A percentile compares a stretch with the other conserved stretches of the same genome.
These are phyloP conservation scores for Aspergillus tanneri DNA, from an alignment of 2,329 filamentous ascomycete genomes.

Conservation along the genomic window DNA sequence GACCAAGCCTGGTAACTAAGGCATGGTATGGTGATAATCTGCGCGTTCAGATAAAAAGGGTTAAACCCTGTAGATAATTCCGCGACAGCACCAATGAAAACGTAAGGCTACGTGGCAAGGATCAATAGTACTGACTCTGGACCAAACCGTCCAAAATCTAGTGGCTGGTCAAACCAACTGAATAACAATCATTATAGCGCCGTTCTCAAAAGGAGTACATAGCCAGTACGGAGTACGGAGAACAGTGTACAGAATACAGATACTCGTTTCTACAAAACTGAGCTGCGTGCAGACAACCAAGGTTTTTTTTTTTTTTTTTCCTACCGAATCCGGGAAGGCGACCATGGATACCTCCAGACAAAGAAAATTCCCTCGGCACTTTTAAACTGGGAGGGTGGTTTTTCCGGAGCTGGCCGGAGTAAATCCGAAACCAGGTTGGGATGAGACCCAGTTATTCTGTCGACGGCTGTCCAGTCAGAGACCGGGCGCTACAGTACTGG, in stretches of 20 bases:
- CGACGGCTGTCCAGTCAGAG: slow-evolving; percentile 5
- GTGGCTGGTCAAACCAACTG: no score
- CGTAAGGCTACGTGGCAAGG: slow-evolving; percentile 1
- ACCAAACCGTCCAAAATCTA: no score
- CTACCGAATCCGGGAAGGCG: slow-evolving; percentile 15
- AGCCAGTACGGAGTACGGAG: background rate
- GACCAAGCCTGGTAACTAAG: no score
- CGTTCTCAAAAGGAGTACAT: background rate
- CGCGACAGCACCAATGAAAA: background rate
- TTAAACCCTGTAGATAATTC: background rate
- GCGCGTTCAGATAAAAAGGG: background rate
- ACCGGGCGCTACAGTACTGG: background rate
- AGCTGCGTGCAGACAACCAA: slow-evolving; percentile 21
- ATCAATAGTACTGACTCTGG: background rate
- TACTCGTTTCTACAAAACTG: slow-evolving; percentile 10
- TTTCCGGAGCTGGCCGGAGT: slow-evolving; percentile 26
- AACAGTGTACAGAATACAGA: background rate
- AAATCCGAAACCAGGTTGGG: slow-evolving; percentile 23
- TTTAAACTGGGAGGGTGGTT: slow-evolving; percentile 19
- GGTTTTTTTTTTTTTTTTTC: background rate
- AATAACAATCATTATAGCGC: background rate
- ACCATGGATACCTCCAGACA: slow-evolving; percentile 4
- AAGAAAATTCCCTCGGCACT: slow-evolving; percentile 19
- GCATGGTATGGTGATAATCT: background rate
- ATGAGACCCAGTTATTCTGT: background rate